Conservation (phyloP, 2,329 filamentous ascomycete species). For the Cladorrhinum sp. region DNA sequence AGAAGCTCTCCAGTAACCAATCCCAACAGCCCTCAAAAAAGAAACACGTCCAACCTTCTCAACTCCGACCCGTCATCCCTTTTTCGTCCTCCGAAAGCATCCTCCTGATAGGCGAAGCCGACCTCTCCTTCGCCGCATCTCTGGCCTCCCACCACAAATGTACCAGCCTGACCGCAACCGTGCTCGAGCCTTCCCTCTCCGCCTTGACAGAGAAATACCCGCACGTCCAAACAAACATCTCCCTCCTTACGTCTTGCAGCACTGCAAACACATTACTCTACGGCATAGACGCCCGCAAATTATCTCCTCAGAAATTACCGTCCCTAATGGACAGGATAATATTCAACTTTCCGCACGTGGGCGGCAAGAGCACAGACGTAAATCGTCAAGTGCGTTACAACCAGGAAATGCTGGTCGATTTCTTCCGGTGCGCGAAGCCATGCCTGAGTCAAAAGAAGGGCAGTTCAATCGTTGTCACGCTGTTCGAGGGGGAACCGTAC, state of each 20-base stretch:
- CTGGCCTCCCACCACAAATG: constrained; percentile 65
- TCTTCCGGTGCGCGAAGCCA: constrained; percentile 56
- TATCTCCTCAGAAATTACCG: background rate
- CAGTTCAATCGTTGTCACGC: constrained; percentile 71
- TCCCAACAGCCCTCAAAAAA: constrained; percentile 2
- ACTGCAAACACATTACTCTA: constrained; percentile 49
- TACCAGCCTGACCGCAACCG: constrained; percentile 65
- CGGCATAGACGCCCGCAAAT: constrained; percentile 64
- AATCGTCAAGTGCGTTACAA: constrained; percentile 93
- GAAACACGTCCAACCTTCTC: constrained; percentile 30
- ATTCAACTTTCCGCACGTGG: constrained; percentile 98
- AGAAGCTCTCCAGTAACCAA: constrained; percentile 3
- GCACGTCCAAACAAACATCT: constrained; percentile 49
- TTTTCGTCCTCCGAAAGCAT: constrained; percentile 66
- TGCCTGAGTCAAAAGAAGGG: constrained; percentile 48
- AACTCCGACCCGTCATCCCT: constrained; percentile 57
- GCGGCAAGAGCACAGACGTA: constrained; percentile 86
- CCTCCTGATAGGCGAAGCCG: constrained; percentile 75
- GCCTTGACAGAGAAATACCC: constrained; percentile 72
- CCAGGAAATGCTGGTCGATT: constrained; percentile 71
- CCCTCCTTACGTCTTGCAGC: constrained; percentile 43
- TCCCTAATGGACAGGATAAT: constrained; percentile 58
- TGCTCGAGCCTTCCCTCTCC: constrained; percentile 56
- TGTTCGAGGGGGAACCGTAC: constrained; percentile 94
- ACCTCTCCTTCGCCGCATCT: constrained; percentile 73